These are phyloP conservation scores for Jackrogersella minutella DNA, from an alignment of 495 filamentous ascomycete species.

Conservation along the genomic window DNA sequence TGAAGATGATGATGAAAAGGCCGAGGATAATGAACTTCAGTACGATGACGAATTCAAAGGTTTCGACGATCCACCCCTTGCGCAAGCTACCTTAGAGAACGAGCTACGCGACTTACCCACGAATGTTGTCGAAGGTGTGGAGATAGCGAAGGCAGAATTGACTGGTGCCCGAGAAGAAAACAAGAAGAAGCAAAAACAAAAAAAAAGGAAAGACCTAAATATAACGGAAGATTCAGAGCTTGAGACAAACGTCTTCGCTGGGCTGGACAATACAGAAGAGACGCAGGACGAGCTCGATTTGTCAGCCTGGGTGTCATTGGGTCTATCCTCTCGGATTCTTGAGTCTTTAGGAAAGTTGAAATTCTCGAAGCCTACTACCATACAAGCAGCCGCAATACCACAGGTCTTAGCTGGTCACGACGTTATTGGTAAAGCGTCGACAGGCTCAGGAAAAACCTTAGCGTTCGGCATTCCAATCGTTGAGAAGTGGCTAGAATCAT, in stretches of 20 bases:
- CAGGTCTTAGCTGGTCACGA: constrained; percentile 77
- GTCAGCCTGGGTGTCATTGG: constrained; percentile 77
- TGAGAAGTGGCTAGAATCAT: constrained; percentile 65
- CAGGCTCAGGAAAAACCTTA: constrained; percentile 84
- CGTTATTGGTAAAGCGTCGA: constrained; percentile 82
- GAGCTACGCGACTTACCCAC: neutral
- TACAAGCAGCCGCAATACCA: constrained; percentile 80
- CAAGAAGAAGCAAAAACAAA: constrained; percentile 48
- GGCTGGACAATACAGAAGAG: constrained; percentile 50
- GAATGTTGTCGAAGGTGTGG: constrained; percentile 25
- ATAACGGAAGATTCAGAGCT: constrained; percentile 42
- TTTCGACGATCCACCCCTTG: constrained; percentile 56
- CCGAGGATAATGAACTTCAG: constrained; percentile 43
- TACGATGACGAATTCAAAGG: constrained; percentile 61
- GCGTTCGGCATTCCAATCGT: constrained; percentile 83
- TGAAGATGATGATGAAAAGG: constrained; percentile 4
- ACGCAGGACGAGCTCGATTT: constrained; percentile 61
- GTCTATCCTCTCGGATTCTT: constrained; percentile 72
- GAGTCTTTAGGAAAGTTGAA: constrained; percentile 78
- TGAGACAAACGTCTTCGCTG: constrained; percentile 53
- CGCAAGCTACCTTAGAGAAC: neutral
- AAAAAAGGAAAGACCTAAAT: constrained; percentile 50
- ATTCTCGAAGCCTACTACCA: constrained; percentile 80
- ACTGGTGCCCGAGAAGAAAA: constrained; percentile 19
- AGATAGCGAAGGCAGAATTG: constrained; percentile 3